Evolutionary conservation across 2,329 filamentous ascomycete species (phyloP).

Genomic region (Lachnellula arida): DNA sequence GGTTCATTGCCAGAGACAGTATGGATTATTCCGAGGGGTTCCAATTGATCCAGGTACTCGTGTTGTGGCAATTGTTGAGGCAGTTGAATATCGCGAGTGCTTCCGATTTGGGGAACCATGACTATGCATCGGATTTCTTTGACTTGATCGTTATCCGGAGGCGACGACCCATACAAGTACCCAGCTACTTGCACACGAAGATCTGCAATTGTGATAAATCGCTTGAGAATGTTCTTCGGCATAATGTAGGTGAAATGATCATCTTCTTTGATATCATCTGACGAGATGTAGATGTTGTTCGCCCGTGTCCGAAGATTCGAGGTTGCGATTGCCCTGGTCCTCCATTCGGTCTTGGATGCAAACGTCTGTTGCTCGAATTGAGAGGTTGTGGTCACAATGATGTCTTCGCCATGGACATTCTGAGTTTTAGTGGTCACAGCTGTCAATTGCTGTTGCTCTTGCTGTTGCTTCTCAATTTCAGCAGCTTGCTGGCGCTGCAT

Average conservation of each 20-base stretch:
- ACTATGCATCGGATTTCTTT: slow-evolving; percentile 97
- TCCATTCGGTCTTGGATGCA: slow-evolving; percentile 98
- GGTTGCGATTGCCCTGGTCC: slow-evolving; percentile 91
- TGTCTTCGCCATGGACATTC: slow-evolving; percentile 94
- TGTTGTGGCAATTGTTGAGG: slow-evolving; percentile 88
- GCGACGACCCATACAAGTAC: slow-evolving; percentile 89
- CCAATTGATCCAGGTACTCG: slow-evolving; percentile 79
- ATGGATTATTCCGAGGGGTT: slow-evolving; percentile 92
- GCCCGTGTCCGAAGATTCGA: slow-evolving; percentile 89
- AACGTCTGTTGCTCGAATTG: slow-evolving; percentile 98
- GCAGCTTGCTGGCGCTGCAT: slow-evolving; percentile 98
- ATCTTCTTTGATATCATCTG: slow-evolving; percentile 86
- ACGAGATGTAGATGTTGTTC: slow-evolving; percentile 98
- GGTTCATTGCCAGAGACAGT: slow-evolving; percentile 92
- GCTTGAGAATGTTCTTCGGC: slow-evolving; percentile 98
- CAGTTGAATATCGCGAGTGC: slow-evolving; percentile 84
- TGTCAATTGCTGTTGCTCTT: slow-evolving; percentile 93
- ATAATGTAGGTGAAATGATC: slow-evolving; percentile 92
- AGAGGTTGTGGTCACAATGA: slow-evolving; percentile 96
- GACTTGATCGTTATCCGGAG: slow-evolving; percentile 90
- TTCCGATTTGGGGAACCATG: slow-evolving; percentile 95
- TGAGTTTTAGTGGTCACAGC: slow-evolving; percentile 98
- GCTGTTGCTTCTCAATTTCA: slow-evolving; percentile 97
- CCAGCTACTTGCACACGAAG: slow-evolving; percentile 94
- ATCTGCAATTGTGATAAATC: slow-evolving; percentile 96